Evolutionary conservation across 1,139 yeast genomes (phyloP).

Genomic region (Chernovozyma sophiae-reginae): DNA sequence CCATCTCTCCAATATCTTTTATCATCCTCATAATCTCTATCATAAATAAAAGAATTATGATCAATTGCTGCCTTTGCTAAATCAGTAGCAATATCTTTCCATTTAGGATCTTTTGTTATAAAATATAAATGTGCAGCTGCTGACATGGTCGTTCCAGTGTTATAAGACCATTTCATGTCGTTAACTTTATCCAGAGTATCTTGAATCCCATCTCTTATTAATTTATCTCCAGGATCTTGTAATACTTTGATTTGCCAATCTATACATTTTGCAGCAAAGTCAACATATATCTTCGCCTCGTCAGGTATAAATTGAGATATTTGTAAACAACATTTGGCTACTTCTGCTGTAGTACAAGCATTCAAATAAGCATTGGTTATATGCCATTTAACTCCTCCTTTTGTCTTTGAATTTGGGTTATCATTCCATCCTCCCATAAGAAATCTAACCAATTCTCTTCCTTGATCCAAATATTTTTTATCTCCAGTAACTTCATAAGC

Average conservation of each 20-base stretch:
- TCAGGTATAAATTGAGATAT: constrained; percentile 50
- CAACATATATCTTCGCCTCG: constrained; percentile 40
- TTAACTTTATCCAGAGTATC: constrained; percentile 43
- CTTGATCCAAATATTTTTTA: constrained; percentile 49
- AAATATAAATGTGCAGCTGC: constrained; percentile 51
- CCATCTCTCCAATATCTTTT: constrained; percentile 65
- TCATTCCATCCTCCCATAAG: constrained; percentile 66
- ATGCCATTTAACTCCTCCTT: constrained; percentile 71
- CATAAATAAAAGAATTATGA: constrained; percentile 54
- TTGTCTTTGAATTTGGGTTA: constrained; percentile 34
- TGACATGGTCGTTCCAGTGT: constrained; percentile 62
- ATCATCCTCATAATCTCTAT: constrained; percentile 57
- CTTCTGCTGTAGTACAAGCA: constrained; percentile 68
- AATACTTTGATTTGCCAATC: constrained; percentile 52
- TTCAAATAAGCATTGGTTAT: constrained; percentile 55
- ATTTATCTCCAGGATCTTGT: constrained; percentile 52
- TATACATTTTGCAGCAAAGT: constrained; percentile 52
- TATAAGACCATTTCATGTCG: constrained; percentile 63
- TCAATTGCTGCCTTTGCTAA: constrained; percentile 59
- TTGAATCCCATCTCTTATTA: constrained; percentile 62
- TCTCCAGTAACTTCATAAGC: constrained; percentile 69
- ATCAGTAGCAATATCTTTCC: constrained; percentile 55
- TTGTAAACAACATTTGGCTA: constrained; percentile 64
- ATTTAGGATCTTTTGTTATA: constrained; percentile 50
- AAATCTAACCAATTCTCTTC: constrained; percentile 56